Conservation (phyloP, 345 rosid species). For the Corchorus capsularis region DNA sequence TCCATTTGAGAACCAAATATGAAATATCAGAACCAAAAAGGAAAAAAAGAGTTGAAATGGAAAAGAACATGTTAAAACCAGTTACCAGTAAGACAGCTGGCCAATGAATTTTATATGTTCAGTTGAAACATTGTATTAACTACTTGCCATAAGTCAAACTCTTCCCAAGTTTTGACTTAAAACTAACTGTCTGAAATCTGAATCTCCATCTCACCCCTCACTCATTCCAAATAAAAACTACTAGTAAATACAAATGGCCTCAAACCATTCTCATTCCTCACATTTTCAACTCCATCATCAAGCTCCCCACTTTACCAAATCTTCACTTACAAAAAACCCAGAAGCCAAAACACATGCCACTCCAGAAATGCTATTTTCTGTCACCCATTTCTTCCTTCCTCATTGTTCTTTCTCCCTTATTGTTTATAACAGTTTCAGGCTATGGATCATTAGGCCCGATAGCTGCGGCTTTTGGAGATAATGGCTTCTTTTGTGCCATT, state of each 20-base stretch:
- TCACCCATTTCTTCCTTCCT: constrained; percentile 21
- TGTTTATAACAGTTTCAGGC: constrained; percentile 35
- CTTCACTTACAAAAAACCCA: background rate
- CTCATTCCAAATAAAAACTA: constrained; percentile 22
- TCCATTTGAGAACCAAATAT: background rate
- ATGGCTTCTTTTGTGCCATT: constrained; percentile 82
- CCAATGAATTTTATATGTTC: background rate
- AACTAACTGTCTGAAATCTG: constrained; percentile 17
- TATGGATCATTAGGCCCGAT: constrained; percentile 69
- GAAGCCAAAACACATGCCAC: constrained; percentile 30
- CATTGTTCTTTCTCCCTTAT: constrained; percentile 19
- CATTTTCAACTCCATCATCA: constrained; percentile 10
- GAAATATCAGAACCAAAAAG: background rate
- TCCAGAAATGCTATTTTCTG: background rate
- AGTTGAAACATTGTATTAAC: background rate
- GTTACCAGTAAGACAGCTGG: background rate
- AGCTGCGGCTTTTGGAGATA: constrained; percentile 71
- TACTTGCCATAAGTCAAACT: background rate
- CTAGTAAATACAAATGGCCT: constrained; percentile 37
- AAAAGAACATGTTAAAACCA: background rate
- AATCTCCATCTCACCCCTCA: constrained; percentile 32
- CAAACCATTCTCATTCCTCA: constrained; percentile 32
- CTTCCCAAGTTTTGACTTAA: constrained; percentile 16
- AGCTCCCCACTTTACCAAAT: background rate
- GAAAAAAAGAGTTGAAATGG: background rate